Conservation (phyloP, 495 filamentous ascomycete species). For the Aspergillus saccharolyticus region DNA sequence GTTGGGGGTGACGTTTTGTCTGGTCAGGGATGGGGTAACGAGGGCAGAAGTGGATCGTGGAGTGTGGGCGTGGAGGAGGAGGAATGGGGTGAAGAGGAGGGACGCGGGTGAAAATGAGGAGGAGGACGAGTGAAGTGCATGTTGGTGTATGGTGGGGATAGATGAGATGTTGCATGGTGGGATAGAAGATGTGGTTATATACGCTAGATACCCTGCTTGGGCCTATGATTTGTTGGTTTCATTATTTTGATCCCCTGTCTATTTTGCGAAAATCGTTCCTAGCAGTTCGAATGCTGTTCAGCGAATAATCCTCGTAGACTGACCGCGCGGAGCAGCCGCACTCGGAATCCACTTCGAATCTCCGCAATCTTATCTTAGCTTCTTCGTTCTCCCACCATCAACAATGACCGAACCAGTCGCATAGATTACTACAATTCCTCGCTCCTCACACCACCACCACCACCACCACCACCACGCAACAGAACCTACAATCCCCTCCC, state of each 20-base stretch:
- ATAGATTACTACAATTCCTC: too few species aligned
- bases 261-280: too few species aligned
- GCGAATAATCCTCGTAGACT: neutral
- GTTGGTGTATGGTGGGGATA: too few species aligned
- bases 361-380: constrained; percentile 1
- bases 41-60: constrained; percentile 74
- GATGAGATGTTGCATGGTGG: neutral
- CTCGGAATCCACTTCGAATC: neutral
- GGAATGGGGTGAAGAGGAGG: constrained; percentile 48
- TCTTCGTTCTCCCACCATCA: neutral
- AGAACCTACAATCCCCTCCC: neutral
- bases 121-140: too few species aligned
- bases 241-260: too few species aligned
- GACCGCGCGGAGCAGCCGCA: neutral
- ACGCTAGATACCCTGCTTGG: neutral
- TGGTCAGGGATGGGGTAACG: constrained; percentile 78
- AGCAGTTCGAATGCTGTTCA: too few species aligned
- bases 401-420: neutral
- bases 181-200: neutral
- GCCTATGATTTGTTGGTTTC: too few species aligned
- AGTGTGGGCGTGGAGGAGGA: constrained; percentile 74
- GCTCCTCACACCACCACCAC: neutral
- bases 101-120: constrained; percentile 3
- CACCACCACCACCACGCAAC: neutral
- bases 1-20: constrained; percentile 75